phyloP scores from a whole-genome alignment of 257 asterid species.

The Striga asiatica region DNA sequence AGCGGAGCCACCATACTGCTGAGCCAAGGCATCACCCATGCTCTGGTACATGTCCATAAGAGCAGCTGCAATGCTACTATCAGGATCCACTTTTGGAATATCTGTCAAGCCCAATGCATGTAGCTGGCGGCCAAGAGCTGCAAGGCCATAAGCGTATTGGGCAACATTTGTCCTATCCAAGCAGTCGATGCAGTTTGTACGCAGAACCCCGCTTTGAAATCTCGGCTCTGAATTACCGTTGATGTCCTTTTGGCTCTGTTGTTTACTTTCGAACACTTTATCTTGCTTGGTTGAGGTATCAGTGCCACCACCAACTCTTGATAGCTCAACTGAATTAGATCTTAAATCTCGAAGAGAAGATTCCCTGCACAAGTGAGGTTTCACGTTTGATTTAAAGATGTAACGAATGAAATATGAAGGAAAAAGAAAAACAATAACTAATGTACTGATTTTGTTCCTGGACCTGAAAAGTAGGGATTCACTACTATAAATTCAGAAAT shows the following conservation, averaged over 20 bases:
- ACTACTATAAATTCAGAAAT: not conserved
- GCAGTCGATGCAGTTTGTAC: slow-evolving; percentile 97
- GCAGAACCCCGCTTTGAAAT: slow-evolving; percentile 94
- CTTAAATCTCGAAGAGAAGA: slow-evolving; percentile 68
- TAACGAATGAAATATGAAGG: not conserved
- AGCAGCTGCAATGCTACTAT: slow-evolving; percentile 96
- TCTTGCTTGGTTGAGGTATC: slow-evolving; percentile 52
- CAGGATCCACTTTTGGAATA: slow-evolving; percentile 81
- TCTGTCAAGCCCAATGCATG: slow-evolving; percentile 82
- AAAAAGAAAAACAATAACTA: not conserved
- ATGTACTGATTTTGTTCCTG: no score
- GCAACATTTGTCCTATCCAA: slow-evolving; percentile 98
- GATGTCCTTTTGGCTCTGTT: slow-evolving; percentile 27
- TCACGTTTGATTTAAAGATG: slow-evolving; percentile 8
- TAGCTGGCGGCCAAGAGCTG: slow-evolving; percentile 93
- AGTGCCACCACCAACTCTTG: slow-evolving; percentile 42
- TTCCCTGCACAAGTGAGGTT: slow-evolving; percentile 44
- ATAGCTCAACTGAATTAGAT: slow-evolving; percentile 52
- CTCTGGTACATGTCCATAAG: slow-evolving; percentile 98
- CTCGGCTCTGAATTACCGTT: slow-evolving; percentile 32
- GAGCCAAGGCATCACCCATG: slow-evolving; percentile 99
- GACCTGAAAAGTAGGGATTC: no score
- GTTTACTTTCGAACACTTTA: slow-evolving; percentile 43
- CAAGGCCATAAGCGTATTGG: slow-evolving; percentile 94
- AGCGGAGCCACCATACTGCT: slow-evolving; percentile 98